Conservation (phyloP, 1,139 yeast species). For the Kluyveromyces sp. region DNA sequence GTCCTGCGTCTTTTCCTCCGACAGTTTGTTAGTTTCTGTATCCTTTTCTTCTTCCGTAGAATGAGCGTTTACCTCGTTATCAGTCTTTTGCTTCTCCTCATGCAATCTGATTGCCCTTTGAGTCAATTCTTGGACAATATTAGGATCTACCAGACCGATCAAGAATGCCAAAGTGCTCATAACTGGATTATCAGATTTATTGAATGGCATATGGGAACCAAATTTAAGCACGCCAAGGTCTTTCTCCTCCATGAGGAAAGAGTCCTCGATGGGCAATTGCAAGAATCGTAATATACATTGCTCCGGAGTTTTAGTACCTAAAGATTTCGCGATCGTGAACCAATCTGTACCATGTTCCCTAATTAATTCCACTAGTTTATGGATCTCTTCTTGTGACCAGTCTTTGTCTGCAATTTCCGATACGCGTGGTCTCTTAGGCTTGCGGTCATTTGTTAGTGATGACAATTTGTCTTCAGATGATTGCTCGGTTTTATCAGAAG, state of each 20-base stretch:
- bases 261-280: slow-evolving; percentile 76
- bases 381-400: slow-evolving; percentile 61
- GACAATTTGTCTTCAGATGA: background rate
- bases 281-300: slow-evolving; percentile 76
- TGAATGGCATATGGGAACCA: slow-evolving; percentile 76
- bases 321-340: slow-evolving; percentile 60
- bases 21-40: background rate
- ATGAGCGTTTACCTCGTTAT: slow-evolving; percentile 8
- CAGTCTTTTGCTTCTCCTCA: slow-evolving; percentile 35
- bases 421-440: slow-evolving; percentile 39
- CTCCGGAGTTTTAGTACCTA: slow-evolving; percentile 64
- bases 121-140: slow-evolving; percentile 78
- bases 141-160: slow-evolving; percentile 81
- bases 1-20: background rate
- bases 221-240: slow-evolving; percentile 69
- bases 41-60: background rate
- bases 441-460: slow-evolving; percentile 3
- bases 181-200: slow-evolving; percentile 85
- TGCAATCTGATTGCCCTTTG: slow-evolving; percentile 51
- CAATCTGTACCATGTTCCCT: slow-evolving; percentile 60
- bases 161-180: slow-evolving; percentile 83
- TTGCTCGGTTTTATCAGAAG: no score
- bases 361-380: slow-evolving; percentile 53
- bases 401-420: slow-evolving; percentile 35
- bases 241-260: slow-evolving; percentile 43